Evolutionary conservation across 257 asterid genomes (phyloP).

Genomic region (Solanum rostratum): DNA sequence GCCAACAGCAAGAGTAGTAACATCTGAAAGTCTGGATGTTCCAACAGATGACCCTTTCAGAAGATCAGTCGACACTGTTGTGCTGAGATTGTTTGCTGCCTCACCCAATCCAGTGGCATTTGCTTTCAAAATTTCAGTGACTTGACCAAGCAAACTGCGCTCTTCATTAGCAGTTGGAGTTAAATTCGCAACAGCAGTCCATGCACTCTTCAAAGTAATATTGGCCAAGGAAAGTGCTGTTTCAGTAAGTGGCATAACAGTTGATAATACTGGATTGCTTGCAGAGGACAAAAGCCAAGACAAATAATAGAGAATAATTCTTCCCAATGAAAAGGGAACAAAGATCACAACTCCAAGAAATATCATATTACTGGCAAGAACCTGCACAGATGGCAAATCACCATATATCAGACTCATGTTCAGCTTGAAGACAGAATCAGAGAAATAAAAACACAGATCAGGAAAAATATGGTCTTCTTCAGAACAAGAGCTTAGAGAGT

Average conservation of each 20-base stretch:
- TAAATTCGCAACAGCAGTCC: constrained; percentile 69
- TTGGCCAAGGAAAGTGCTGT: constrained; percentile 84
- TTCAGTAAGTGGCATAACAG: constrained; percentile 76
- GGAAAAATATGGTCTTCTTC: neutral
- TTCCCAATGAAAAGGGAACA: constrained; percentile 84
- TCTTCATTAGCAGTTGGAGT: constrained; percentile 52
- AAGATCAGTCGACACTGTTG: constrained; percentile 47
- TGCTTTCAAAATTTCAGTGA: constrained; percentile 43
- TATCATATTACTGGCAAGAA: constrained; percentile 98
- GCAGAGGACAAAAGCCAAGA: constrained; percentile 82
- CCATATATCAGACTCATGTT: neutral
- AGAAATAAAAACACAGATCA: neutral
- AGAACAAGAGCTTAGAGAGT: neutral
- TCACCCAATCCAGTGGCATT: constrained; percentile 52
- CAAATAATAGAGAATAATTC: constrained; percentile 49
- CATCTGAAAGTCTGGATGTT: constrained; percentile 81
- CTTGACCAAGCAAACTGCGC: constrained; percentile 49
- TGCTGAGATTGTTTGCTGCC: constrained; percentile 42
- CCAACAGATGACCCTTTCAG: constrained; percentile 53
- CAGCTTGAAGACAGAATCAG: neutral
- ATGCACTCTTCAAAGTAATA: constrained; percentile 58
- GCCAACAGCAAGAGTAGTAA: constrained; percentile 96
- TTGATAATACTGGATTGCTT: constrained; percentile 63
- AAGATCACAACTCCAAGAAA: constrained; percentile 86
- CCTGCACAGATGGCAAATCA: constrained; percentile 37